Base-by-base conservation (phyloP, 352 stramenopile genomes). In the Phytophthora boehmeriae region DNA sequence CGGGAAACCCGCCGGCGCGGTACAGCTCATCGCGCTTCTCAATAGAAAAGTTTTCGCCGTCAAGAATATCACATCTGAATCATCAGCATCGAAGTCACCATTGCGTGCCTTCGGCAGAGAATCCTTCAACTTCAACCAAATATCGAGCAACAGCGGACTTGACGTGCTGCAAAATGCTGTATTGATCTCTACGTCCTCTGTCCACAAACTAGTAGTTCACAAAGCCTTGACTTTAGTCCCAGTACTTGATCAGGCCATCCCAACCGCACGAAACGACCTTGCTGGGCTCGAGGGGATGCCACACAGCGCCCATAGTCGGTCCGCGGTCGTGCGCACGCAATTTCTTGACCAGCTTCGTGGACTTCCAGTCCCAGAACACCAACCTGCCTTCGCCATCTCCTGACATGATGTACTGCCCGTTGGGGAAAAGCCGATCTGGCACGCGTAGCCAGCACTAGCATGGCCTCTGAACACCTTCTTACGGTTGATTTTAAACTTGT, bases 361-460 rank as follows among this genome's bases (percentile, higher is more conserved):
- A 90, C 59, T 99, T 99, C 89, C 97, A 99, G 76, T 99, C 97
- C 97, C 97, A 99, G 75, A 99, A 97, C 52, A 92, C 98, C n/a
- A 99, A 58, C 53, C 97, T 97, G 47, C 98, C 98, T 60, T 98
- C 92, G 20, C 93, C 94, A 70, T 99, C 97, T 27, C 98, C 98
- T 39, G 93, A 98, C 27, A 96, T 88, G 35, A 93, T 58, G 67
- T 87, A 95, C 72, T 98, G 91, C 30, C 97, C 97, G 76, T 99
- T 98, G 0, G 97, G 97, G 89, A 98, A 55, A 99, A 98, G 11
- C 85, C 84, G 14, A 99, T 92, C 67, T 97, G 89, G 68, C 97
- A 99, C 4, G 97, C 97, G 46, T 99, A 99, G 2, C 97, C 98
- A 5, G 97, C 89, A 50, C 86, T 97, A 32, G 89, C 81, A 62